Base-by-base conservation (phyloP, 2,329 filamentous ascomycete species). In the Fusarium sp. region DNA sequence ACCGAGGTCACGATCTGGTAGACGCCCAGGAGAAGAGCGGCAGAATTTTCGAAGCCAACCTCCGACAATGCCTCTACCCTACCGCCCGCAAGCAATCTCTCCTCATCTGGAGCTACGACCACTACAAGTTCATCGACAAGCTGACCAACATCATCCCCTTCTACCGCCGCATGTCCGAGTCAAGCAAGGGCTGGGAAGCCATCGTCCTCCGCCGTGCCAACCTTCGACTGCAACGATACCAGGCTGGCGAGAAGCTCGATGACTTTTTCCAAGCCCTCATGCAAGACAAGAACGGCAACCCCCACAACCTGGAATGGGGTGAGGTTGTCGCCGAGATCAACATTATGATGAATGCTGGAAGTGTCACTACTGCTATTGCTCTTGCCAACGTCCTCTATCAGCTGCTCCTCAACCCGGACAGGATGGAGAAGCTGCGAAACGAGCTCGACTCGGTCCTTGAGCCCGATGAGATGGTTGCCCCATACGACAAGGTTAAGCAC, bases 201-300 rank as follows among this genome's bases (percentile, higher is more conserved):
- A 65, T 71, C 12, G 67, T 71, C 7, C 78, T 80, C 50, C 82
- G 83, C 51, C 83, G 82, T 2, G 79, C 84, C 1, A 80, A 76
- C 5, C 30, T 59, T 16, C 60, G 72, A 8, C 63, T 74, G 1
- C 40, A 56, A 30, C 64, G 64, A 4, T 60, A 70, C n/a, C 39
- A 60, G 27, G 54, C 56, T 6, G 87, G 87, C 28, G 87, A 89
- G 74, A 85, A 86, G 69, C 82, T 89, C 0, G 83, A 87, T 50
- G 88, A 90, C 71, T 89, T 90, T 77, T 89, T 90, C 79, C 79
- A 84, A 53, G 81, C 82, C 1, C 74, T 89, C 11, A 87, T 90
- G 85, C 84, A 83, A 28, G 78, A 82, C 58, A 82, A 79, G 65
- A 77, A 80, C n/a, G 82, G 77, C n/a, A 73, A 75, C 6, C 75